Evolutionary conservation across 352 stramenopile species (phyloP), one percentile per base, ranked within the genome.

Genomic region (Globisporangium iwayamae): DNA sequence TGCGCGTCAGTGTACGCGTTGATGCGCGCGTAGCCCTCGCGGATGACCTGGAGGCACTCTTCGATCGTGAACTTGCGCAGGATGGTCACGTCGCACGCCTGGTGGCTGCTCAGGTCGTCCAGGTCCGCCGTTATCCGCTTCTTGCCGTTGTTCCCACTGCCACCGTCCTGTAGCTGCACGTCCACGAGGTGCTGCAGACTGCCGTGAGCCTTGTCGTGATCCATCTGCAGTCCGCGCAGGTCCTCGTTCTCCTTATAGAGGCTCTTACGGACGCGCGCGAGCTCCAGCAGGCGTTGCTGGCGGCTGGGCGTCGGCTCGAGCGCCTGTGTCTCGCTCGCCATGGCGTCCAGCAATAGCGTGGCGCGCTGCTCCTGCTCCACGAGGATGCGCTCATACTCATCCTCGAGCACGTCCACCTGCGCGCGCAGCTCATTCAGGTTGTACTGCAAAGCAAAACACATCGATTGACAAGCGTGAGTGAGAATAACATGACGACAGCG

Each of bases 101-200:
- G 39, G 39, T 46, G 39, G 39, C 10, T 65, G 22, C 36, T 22
- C n/a, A 36, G n/a, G 8, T n/a, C 36, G 47, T 14, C 18, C 22
- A 32, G 20, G 10, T 56, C 66, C 68, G 51, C 62, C 25, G n/a
- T 55, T 66, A 48, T 72, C 56, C 9, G 45, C 56, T 28, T 46
- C 22, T n/a, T 65, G 54, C 30, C 58, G 56, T 36, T 67, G 30
- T 34, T 53, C 32, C 30, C 65, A 46, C 25, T 62, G 43, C 45
- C 66, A 20, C 14, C 73, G 60, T 77, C 68, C 41, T 78, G 65
- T 4, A 66, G 45, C 43, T 77, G 64, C 41, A 72, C 73, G 52
- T 81, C 75, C 58, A 83, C 52, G 25, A 83, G 62, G 55, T 81
- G 73, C 52, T 83, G 73, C 56, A 83, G 66, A 61, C 71, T 83